Percentiles rank a stretch among this genome's conserved stretches.
Conservation (phyloP, 108 stramenopile species). For the Cyclotella sp. region DNA sequence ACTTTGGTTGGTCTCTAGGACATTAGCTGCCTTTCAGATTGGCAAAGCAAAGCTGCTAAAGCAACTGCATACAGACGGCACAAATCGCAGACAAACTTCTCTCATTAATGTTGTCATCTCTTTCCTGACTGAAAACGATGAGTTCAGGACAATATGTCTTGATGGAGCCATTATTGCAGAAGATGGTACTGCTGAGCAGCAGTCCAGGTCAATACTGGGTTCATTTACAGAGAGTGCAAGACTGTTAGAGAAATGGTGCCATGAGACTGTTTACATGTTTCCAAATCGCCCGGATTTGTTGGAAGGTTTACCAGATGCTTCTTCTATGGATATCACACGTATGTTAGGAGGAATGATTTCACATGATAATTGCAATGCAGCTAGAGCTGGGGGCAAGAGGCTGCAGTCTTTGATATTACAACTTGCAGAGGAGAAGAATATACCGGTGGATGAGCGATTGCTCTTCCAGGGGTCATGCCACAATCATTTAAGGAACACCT, state of each 20-base stretch:
- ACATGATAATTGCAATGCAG: constrained; percentile 1
- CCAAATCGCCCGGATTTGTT: background rate
- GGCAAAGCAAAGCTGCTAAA: constrained; percentile 17
- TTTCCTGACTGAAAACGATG: background rate
- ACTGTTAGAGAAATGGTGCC: constrained; percentile 9
- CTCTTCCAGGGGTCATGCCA: background rate
- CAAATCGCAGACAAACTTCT: constrained; percentile 7
- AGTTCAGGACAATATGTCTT: constrained; percentile 24
- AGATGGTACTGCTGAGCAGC: constrained; percentile 18
- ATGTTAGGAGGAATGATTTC: background rate
- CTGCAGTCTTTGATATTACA: background rate
- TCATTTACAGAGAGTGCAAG: constrained; percentile 9
- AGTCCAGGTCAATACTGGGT: constrained; percentile 8
- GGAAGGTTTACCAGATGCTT: background rate
- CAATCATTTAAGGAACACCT: background rate
- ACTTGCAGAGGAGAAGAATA: background rate
- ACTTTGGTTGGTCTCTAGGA: background rate
- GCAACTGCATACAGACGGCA: constrained; percentile 21
- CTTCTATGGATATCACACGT: background rate
- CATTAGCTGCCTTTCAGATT: constrained; percentile 26
- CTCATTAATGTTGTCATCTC: constrained; percentile 5
- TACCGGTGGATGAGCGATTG: background rate
- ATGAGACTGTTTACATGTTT: constrained; percentile 13
- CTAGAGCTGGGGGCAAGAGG: background rate
- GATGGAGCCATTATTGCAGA: constrained; percentile 14